These are phyloP conservation scores for Mycena metata DNA, from an alignment of 768 basidiomycete species.

Conservation along the genomic window DNA sequence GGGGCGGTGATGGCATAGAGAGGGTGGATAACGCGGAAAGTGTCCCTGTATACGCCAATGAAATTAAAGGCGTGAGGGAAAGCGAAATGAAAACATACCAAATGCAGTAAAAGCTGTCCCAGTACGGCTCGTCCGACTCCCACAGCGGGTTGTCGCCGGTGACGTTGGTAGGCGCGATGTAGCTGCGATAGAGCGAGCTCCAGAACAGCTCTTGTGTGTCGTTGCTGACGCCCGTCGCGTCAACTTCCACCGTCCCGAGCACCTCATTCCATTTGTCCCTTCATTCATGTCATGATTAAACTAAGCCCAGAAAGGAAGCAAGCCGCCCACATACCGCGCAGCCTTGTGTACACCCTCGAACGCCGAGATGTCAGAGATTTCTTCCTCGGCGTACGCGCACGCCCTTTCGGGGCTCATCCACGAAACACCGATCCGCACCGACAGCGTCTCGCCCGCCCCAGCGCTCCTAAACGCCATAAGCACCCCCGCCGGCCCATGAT, in stretches of 20 bases:
- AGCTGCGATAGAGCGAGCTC: conserved; percentile 39
- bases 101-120: conserved; percentile 44
- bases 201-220: conserved; percentile 30
- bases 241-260: conserved; percentile 29
- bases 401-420: conserved; percentile 58
- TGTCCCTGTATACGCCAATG: no score
- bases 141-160: conserved; percentile 46
- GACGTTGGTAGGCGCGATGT: conserved; percentile 43
- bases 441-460: conserved; percentile 43
- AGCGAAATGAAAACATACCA: conserved; percentile 27
- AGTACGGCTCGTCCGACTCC: conserved; percentile 43
- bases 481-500: conserved; percentile 23
- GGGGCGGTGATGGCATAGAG: conserved; percentile 37
- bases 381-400: conserved; percentile 57
- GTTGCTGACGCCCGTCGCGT: conserved; percentile 26
- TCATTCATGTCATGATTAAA: not conserved
- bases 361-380: conserved; percentile 44
- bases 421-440: conserved; percentile 58
- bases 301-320: no score
- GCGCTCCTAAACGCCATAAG: conserved; percentile 40
- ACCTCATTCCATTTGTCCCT: conserved; percentile 36
- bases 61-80: no score
- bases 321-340: conserved; percentile 23
- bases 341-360: conserved; percentile 24
- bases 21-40: conserved; percentile 35